Conservation (phyloP, 805 yeast genomes). For the Pichia eremophila region DNA sequence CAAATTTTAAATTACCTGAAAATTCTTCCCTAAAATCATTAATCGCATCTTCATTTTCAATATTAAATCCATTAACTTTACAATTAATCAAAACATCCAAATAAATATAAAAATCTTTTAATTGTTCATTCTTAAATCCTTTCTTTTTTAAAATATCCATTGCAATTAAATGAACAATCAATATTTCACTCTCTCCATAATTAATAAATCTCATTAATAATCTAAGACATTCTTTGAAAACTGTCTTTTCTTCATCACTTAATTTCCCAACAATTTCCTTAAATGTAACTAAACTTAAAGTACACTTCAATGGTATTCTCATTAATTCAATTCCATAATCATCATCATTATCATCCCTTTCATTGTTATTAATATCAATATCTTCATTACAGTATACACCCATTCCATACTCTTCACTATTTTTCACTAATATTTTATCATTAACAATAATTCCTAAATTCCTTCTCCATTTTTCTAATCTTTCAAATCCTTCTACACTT, state of each 20-base stretch:
- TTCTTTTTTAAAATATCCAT: slow-evolving; percentile 8
- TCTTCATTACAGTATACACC: slow-evolving; percentile 24
- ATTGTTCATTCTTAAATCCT: neutral
- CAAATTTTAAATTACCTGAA: slow-evolving; percentile 13
- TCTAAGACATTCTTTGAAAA: slow-evolving; percentile 14
- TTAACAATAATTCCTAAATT: slow-evolving; percentile 7
- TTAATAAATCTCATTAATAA: slow-evolving; percentile 10
- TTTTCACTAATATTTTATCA: slow-evolving; percentile 9
- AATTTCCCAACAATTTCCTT: slow-evolving; percentile 9
- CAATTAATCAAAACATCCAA: slow-evolving; percentile 28
- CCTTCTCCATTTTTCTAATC: slow-evolving; percentile 9
- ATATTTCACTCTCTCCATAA: slow-evolving; percentile 19
- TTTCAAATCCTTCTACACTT: neutral
- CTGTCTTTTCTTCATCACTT: slow-evolving; percentile 13
- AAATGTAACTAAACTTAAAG: slow-evolving; percentile 27
- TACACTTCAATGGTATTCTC: slow-evolving; percentile 28
- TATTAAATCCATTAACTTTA: slow-evolving; percentile 20
- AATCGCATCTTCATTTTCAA: slow-evolving; percentile 21
- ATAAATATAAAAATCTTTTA: slow-evolving; percentile 20
- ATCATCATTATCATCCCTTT: neutral
- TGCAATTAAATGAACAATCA: slow-evolving; percentile 18
- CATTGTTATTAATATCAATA: neutral
- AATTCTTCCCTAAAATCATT: slow-evolving; percentile 12
- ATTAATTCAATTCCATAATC: slow-evolving; percentile 25
- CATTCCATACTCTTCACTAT: slow-evolving; percentile 20